A percentile compares a stretch with the other conserved stretches of the same genome.
phyloP scores from a whole-genome alignment of 2,329 filamentous ascomycete species.

The Exophiala viscosa region DNA sequence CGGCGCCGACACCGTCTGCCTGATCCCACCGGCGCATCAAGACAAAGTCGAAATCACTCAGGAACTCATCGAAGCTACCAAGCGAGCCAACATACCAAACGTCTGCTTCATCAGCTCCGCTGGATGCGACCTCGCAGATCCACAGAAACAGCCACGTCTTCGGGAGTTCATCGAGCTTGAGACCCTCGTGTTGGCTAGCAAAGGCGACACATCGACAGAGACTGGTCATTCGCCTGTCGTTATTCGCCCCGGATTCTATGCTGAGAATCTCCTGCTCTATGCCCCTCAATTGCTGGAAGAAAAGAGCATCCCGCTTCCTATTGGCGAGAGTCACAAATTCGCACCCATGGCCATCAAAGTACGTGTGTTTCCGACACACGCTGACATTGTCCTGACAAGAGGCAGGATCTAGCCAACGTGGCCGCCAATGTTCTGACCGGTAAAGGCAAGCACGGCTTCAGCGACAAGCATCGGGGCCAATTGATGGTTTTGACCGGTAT shows the following conservation, averaged over 20 bases:
- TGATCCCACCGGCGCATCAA: conserved; percentile 47
- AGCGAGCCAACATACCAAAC: conserved; percentile 45
- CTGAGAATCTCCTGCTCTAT: conserved; percentile 51
- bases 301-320: conserved; percentile 45
- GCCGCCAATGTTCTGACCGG: conserved; percentile 48
- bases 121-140: conserved; percentile 50
- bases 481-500: conserved; percentile 51
- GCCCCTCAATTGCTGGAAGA: conserved; percentile 45
- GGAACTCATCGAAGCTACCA: conserved; percentile 47
- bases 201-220: conserved; percentile 41
- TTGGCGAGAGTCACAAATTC: conserved; percentile 49
- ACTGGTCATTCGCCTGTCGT: conserved; percentile 46
- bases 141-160: conserved; percentile 47
- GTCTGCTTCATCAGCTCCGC: conserved; percentile 48
- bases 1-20: conserved; percentile 48
- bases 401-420: conserved; percentile 44
- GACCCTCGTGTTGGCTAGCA: conserved; percentile 39
- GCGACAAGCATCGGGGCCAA: conserved; percentile 50
- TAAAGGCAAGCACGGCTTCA: conserved; percentile 49
- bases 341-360: conserved; percentile 48
- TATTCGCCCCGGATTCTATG: conserved; percentile 51
- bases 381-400: neutral
- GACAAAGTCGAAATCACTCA: conserved; percentile 46
- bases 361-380: neutral
- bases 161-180: conserved; percentile 53